phyloP scores from a whole-genome alignment of 768 basidiomycete genomes.

The Termitomyces sp. region DNA sequence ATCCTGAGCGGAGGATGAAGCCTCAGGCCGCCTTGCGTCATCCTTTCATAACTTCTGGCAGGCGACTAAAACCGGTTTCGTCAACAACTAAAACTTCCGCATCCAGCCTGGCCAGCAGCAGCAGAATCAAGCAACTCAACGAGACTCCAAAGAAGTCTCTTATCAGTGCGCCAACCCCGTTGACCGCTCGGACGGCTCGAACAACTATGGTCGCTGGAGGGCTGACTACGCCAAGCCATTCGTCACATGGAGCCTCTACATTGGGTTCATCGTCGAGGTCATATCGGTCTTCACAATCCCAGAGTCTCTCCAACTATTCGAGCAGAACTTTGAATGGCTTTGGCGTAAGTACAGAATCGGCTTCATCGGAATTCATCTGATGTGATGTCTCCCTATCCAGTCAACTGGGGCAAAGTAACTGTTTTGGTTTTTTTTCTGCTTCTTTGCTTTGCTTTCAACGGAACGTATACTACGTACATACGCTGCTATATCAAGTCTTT shows the following conservation, averaged over 20 bases:
- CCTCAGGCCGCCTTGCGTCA: conserved; percentile 90
- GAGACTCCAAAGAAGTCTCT: conserved; percentile 86
- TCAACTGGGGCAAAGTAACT: conserved; percentile 36
- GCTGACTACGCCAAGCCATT: conserved; percentile 53
- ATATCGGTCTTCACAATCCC: conserved; percentile 64
- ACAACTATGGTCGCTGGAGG: conserved; percentile 41
- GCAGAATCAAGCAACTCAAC: conserved; percentile 45
- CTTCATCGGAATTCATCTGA: neutral
- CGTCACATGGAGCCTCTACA: conserved; percentile 43
- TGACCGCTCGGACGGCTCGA: conserved; percentile 71
- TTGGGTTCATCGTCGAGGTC: conserved; percentile 58
- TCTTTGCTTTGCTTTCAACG: conserved; percentile 15
- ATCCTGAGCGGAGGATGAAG: conserved; percentile 93
- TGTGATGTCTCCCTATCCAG: conserved; percentile 19
- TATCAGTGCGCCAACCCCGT: conserved; percentile 83
- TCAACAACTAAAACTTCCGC: conserved; percentile 54
- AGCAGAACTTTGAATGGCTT: conserved; percentile 69
- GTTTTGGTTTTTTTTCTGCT: conserved; percentile 13
- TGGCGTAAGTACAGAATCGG: conserved; percentile 41
- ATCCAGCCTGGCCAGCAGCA: conserved; percentile 45
- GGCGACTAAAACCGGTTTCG: conserved; percentile 42
- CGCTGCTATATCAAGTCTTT: conserved; percentile 15
- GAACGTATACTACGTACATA: conserved; percentile 14
- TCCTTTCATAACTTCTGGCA: conserved; percentile 74
- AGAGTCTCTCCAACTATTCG: conserved; percentile 67